These are phyloP conservation scores for Neurospora sp. DNA, from an alignment of 495 filamentous ascomycete species.

Conservation along the genomic window DNA sequence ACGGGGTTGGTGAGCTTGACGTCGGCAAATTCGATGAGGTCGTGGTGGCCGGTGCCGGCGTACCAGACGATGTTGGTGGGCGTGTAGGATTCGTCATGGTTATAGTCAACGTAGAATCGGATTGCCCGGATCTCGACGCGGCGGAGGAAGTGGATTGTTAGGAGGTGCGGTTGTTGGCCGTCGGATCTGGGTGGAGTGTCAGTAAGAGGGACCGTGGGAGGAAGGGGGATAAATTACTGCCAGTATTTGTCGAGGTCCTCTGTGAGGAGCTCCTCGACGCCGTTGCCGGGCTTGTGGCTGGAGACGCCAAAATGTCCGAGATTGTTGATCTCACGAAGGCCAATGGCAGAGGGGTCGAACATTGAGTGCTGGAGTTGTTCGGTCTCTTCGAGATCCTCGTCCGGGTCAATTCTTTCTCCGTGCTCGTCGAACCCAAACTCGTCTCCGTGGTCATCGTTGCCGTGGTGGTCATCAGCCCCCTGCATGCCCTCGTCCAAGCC, in stretches of 20 bases:
- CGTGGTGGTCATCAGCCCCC: conserved; percentile 10
- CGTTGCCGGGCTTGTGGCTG: conserved; percentile 84
- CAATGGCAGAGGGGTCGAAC: conserved; percentile 37
- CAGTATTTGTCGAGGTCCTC: conserved; percentile 76
- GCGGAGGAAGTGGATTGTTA: conserved; percentile 93
- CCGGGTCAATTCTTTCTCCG: conserved; percentile 2
- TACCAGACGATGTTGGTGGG: conserved; percentile 81
- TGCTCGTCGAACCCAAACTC: conserved; percentile 4
- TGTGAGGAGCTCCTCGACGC: conserved; percentile 71
- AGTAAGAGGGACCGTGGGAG: background rate
- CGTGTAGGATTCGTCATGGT: conserved; percentile 91
- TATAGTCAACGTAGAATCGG: conserved; percentile 82
- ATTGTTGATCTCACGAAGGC: conserved; percentile 85
- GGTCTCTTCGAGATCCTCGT: conserved; percentile 18
- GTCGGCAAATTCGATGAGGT: conserved; percentile 71
- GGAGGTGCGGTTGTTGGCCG: conserved; percentile 87
- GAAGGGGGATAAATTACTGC: conserved; percentile 48
- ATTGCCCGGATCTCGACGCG: conserved; percentile 75
- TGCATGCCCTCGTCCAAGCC: conserved; percentile 1
- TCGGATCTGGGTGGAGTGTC: conserved; percentile 51
- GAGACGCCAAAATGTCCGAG: conserved; percentile 89
- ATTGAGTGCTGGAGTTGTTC: conserved; percentile 11
- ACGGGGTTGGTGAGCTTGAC: conserved; percentile 70
- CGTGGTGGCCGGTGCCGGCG: conserved; percentile 79
- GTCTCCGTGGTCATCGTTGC: conserved; percentile 18